Percentiles rank a stretch among this genome's conserved stretches.
Evolutionary conservation across 805 yeast genomes (phyloP).

Genomic region (Torulaspora quercuum): DNA sequence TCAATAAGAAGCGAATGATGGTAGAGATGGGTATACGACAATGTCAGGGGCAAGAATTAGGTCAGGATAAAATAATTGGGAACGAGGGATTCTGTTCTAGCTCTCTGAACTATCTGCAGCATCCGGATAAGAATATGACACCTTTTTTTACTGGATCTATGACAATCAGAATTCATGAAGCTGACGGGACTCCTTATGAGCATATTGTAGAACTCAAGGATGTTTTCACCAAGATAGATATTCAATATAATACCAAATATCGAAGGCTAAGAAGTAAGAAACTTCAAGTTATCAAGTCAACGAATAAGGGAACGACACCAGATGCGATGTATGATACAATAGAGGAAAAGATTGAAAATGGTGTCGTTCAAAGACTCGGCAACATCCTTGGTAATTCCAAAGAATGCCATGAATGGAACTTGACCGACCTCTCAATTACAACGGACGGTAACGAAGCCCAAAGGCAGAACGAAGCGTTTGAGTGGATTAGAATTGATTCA

Average conservation of each 20-base stretch:
- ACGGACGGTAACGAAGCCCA: constrained; percentile 34
- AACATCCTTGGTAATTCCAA: constrained; percentile 61
- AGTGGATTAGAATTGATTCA: constrained; percentile 97
- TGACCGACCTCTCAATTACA: constrained; percentile 63
- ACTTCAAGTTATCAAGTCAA: constrained; percentile 36
- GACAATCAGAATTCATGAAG: constrained; percentile 95
- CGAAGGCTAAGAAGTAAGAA: constrained; percentile 70
- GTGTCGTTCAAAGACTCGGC: constrained; percentile 48
- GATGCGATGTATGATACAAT: constrained; percentile 23
- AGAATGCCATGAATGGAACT: constrained; percentile 68
- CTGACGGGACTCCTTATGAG: constrained; percentile 98
- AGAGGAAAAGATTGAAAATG: constrained; percentile 29
- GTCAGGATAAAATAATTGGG: constrained; percentile 27
- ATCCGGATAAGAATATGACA: constrained; percentile 22
- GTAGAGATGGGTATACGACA: constrained; percentile 94
- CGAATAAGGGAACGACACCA: constrained; percentile 40
- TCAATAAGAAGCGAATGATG: constrained; percentile 89
- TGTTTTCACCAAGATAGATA: constrained; percentile 78
- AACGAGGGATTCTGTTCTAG: constrained; percentile 30
- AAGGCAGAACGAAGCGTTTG: constrained; percentile 74
- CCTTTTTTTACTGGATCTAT: constrained; percentile 82
- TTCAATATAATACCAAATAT: constrained; percentile 92
- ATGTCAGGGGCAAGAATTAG: constrained; percentile 65
- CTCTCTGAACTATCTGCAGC: constrained; percentile 27
- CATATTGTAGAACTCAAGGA: constrained; percentile 93